Evolutionary conservation across 495 filamentous ascomycete species (phyloP), one percentile per base, ranked within the genome.

Genomic region (Jackrogersella multiformis): DNA sequence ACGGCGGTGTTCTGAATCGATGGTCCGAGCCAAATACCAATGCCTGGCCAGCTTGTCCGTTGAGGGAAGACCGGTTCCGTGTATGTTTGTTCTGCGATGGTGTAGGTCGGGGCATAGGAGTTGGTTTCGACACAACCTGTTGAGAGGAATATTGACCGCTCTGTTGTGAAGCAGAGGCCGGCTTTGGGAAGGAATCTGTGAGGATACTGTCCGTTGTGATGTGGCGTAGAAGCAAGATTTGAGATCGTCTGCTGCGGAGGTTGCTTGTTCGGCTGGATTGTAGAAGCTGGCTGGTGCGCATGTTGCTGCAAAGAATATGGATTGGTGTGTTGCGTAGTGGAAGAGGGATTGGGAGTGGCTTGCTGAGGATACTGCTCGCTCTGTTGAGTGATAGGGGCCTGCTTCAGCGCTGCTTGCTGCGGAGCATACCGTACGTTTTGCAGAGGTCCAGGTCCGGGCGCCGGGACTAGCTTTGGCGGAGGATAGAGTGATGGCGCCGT

Each of bases 1-100:
- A 71, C 5, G 73, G 70, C n/a, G 73, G 73, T 13, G 73, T 75
- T 16, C 70, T 70, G 32, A 75, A 73, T 23, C 70, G 62, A 56
- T 64, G 58, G 41, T 72, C 73, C 13, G 73, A 69, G 9, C 70
- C 70, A 15, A 75, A 70, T 15, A 58, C 49, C 7, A 69, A 57
- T 15, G 42, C 32, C 36, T 72, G 73, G 8, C 70, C 59, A 39
- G 32, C 55, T 48, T 67, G 65, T 9, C 64, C 52, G 41, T 60
- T 69, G 9, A 75, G 64, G 15, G 73, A 75, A 12, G 73, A 75
- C 28, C 60, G 63, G 34, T 71, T 69, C 36, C 73, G 67, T 20
- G 23, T 61, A 63, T 75, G 73, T 42, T 64, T 64, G 30, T 54
- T 69, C 35, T 62, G 64, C 28, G 68, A 38, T 20, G 63, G 68